These are phyloP conservation scores for Suillus hirtellus DNA, from an alignment of 768 basidiomycete genomes.

Conservation along the genomic window DNA sequence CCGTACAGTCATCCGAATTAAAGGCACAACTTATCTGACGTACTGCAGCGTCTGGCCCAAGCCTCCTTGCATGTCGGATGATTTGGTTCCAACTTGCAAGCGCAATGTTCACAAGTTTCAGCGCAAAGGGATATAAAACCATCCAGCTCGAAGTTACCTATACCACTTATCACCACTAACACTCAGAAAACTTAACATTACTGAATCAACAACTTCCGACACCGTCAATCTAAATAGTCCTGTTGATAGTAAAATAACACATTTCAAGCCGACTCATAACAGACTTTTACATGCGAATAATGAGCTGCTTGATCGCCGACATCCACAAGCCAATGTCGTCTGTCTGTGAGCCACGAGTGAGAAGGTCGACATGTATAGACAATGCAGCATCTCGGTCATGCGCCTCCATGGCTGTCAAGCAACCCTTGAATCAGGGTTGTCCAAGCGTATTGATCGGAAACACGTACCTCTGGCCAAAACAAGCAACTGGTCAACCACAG, in stretches of 20 bases:
- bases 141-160: background rate
- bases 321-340: conserved; percentile 87
- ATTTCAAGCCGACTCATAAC: background rate
- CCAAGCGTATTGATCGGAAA: background rate
- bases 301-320: conserved; percentile 88
- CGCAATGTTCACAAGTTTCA: background rate
- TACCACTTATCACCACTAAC: background rate
- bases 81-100: background rate
- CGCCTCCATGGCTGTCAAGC: conserved; percentile 68
- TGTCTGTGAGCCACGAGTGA: conserved; percentile 76
- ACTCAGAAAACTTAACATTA: background rate
- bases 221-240: conserved; percentile 8
- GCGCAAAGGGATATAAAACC: background rate
- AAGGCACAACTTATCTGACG: background rate
- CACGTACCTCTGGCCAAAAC: conserved; percentile 70
- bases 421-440: conserved; percentile 6
- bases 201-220: background rate
- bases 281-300: conserved; percentile 56
- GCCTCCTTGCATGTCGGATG: background rate
- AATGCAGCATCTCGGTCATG: conserved; percentile 77
- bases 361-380: conserved; percentile 81
- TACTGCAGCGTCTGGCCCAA: background rate
- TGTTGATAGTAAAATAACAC: conserved; percentile 3
- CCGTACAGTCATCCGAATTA: background rate
- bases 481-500: conserved; percentile 70